Conservation (phyloP, 805 yeast species). For the Hemisphaericaspora nanyangensis region DNA sequence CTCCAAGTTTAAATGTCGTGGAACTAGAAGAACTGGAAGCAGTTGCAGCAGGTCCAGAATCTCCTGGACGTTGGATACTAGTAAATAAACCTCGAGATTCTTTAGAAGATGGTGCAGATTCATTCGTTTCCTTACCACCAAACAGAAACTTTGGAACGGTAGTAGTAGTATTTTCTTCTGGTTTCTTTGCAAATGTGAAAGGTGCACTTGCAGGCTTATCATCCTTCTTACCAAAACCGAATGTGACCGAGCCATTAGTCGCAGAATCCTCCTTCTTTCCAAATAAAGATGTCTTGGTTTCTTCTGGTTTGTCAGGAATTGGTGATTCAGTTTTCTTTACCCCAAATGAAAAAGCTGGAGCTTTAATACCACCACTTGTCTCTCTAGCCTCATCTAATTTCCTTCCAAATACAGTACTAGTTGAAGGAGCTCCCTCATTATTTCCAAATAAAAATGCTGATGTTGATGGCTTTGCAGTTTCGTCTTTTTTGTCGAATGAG, state of each 20-base stretch:
- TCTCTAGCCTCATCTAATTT: background rate
- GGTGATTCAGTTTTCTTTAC: background rate
- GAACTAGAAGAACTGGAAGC: background rate
- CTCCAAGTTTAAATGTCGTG: background rate
- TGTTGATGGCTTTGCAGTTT: background rate
- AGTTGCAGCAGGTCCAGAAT: background rate
- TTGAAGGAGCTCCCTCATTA: slow-evolving; percentile 3
- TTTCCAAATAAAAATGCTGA: slow-evolving; percentile 8
- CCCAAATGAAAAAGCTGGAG: background rate
- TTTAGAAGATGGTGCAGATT: background rate
- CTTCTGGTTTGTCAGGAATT: background rate
- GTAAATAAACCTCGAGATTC: slow-evolving; percentile 4
- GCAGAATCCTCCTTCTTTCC: background rate
- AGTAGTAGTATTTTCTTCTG: background rate
- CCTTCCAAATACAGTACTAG: background rate
- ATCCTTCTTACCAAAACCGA: slow-evolving; percentile 11
- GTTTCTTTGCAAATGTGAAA: background rate
- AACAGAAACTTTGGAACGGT: slow-evolving; percentile 12
- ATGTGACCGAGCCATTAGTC: slow-evolving; percentile 1
- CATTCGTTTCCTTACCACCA: slow-evolving; percentile 6
- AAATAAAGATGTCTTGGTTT: background rate
- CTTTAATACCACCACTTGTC: background rate
- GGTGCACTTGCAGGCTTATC: background rate
- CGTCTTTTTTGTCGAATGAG: slow-evolving; percentile 4
- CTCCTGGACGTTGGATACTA: background rate